phyloP scores from a whole-genome alignment of 176 grass and related monocot genomes.

The Themeda triandra region DNA sequence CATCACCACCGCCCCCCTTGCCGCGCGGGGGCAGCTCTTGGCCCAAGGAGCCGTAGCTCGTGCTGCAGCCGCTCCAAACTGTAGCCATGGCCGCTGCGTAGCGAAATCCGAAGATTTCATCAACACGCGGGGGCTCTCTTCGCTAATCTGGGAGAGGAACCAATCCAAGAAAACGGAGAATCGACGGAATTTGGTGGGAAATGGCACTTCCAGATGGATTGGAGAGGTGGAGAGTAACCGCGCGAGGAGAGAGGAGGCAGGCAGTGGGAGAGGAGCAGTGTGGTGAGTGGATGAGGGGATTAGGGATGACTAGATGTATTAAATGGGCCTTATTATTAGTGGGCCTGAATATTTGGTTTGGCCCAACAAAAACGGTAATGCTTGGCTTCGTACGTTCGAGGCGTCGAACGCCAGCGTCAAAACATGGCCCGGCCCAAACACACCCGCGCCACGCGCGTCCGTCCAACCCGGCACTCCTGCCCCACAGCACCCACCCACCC shows the following conservation, averaged over 20 bases:
- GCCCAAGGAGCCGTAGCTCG: slow-evolving; percentile 27
- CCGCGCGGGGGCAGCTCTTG: slow-evolving; percentile 10
- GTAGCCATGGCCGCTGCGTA: slow-evolving; percentile 30
- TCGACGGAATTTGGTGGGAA: background rate
- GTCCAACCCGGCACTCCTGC: too few species aligned
- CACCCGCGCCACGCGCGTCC: too few species aligned
- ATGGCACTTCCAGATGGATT: background rate
- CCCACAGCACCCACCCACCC: too few species aligned
- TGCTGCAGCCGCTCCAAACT: slow-evolving; percentile 52
- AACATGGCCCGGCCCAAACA: too few species aligned
- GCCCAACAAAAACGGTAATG: background rate
- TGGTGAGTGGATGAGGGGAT: slow-evolving; percentile 10
- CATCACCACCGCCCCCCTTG: background rate
- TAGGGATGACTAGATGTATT: background rate
- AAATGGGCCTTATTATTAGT: background rate
- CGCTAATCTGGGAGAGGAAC: background rate
- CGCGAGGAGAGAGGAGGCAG: background rate
- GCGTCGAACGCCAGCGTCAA: too few species aligned
- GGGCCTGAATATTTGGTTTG: background rate
- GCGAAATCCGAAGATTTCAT: background rate
- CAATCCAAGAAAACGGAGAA: background rate
- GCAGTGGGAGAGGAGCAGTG: background rate
- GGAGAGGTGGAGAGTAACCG: background rate
- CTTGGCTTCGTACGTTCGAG: too few species aligned
- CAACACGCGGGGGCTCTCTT: background rate